phyloP scores from a whole-genome alignment of 2,329 filamentous ascomycete genomes.

The Rhynchosporium agropyri region DNA sequence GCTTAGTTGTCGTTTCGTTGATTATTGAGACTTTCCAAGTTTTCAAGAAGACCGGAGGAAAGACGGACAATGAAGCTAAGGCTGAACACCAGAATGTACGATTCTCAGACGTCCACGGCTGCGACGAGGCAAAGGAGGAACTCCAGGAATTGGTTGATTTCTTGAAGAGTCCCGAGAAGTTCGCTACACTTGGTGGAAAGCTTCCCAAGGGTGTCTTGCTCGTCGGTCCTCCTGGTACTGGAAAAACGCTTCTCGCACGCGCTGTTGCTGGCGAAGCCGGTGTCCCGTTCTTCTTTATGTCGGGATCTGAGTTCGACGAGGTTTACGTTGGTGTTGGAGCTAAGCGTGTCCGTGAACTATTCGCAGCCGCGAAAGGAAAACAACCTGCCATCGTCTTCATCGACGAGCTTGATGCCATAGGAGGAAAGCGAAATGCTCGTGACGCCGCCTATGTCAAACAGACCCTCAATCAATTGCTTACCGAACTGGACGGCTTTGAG shows the following conservation, averaged over 20 bases:
- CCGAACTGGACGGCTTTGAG: constrained; percentile 95
- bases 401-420: constrained; percentile 92
- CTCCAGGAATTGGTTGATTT: constrained; percentile 97
- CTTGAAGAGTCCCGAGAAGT: constrained; percentile 87
- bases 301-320: constrained; percentile 97
- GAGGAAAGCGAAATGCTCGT: constrained; percentile 87
- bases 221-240: constrained; percentile 93
- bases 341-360: constrained; percentile 95
- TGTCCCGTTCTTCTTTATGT: constrained; percentile 99
- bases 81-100: constrained; percentile 89
- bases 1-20: constrained; percentile 77
- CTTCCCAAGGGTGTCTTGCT: constrained; percentile 95
- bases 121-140: constrained; percentile 97
- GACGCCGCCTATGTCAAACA: constrained; percentile 97
- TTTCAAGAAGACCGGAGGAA: constrained; percentile 76
- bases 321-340: constrained; percentile 96
- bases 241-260: constrained; percentile 93
- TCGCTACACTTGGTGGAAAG: constrained; percentile 92
- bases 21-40: constrained; percentile 79
- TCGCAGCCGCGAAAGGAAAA: constrained; percentile 79
- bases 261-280: constrained; percentile 96
- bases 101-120: constrained; percentile 94
- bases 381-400: constrained; percentile 94
- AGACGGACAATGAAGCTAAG: constrained; percentile 78
- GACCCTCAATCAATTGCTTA: constrained; percentile 94